Evolutionary conservation across 2,329 filamentous ascomycete genomes (phyloP).

Genomic region (Aspergillus pseudoterreus): DNA sequence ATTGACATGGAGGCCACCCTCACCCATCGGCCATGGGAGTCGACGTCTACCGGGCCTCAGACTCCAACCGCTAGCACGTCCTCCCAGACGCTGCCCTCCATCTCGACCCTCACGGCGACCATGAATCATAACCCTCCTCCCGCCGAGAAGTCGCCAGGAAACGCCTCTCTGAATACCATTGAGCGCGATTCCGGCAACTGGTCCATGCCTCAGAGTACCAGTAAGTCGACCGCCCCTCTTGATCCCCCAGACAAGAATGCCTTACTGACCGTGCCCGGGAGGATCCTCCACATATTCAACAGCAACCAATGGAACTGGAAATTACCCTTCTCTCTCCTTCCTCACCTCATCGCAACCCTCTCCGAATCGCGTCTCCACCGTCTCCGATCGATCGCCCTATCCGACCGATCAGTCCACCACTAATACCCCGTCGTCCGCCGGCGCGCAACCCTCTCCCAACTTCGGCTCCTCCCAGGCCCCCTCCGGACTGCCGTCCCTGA

Average conservation of each 20-base stretch:
- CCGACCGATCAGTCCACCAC: conserved; percentile 34
- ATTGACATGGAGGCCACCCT: conserved; percentile 38
- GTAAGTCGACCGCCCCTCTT: conserved; percentile 35
- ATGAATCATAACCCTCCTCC: conserved; percentile 31
- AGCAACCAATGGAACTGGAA: conserved; percentile 42
- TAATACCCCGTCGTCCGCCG: conserved; percentile 34
- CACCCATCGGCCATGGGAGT: conserved; percentile 45
- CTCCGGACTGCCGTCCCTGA: conserved; percentile 54
- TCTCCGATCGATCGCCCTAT: conserved; percentile 41
- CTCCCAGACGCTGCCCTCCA: conserved; percentile 44
- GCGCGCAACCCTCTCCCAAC: conserved; percentile 36
- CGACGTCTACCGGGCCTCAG: conserved; percentile 32
- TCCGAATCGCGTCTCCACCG: conserved; percentile 38
- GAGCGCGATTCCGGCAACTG: conserved; percentile 58
- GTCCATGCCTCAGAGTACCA: conserved; percentile 57
- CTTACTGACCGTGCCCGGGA: conserved; percentile 24
- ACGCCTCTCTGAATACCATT: conserved; percentile 42
- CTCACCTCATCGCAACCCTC: conserved; percentile 45
- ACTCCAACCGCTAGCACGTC: conserved; percentile 30
- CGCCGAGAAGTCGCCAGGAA: conserved; percentile 41
- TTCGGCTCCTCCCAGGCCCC: conserved; percentile 37
- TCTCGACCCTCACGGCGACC: conserved; percentile 45
- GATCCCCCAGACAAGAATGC: conserved; percentile 3
- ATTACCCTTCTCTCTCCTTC: conserved; percentile 42
- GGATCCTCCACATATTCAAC: conserved; percentile 50